phyloP scores from a whole-genome alignment of 768 basidiomycete species.

The Termitomyces sp. region DNA sequence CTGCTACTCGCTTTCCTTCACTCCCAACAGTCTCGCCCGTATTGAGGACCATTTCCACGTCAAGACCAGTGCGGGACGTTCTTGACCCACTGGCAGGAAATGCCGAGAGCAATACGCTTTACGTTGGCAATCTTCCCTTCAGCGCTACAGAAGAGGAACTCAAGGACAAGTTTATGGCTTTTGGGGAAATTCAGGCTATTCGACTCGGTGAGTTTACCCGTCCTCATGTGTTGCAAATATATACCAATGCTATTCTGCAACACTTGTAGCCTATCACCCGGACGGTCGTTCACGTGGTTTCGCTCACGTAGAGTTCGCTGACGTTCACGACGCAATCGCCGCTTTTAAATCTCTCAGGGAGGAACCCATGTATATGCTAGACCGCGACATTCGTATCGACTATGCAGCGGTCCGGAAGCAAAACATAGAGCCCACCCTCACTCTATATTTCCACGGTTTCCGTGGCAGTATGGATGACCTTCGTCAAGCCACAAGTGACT shows the following conservation, averaged over 20 bases:
- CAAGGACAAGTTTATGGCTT: conserved; percentile 38
- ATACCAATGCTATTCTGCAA: background rate
- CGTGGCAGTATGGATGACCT: conserved; percentile 24
- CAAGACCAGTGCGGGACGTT: conserved; percentile 6
- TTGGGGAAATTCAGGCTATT: conserved; percentile 39
- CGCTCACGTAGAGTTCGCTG: conserved; percentile 44
- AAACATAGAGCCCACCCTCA: conserved; percentile 24
- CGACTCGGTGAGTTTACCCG: conserved; percentile 35
- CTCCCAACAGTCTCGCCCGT: conserved; percentile 3
- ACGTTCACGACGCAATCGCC: conserved; percentile 33
- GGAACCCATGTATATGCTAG: conserved; percentile 50
- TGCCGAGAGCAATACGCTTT: conserved; percentile 33
- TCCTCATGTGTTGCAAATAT: background rate
- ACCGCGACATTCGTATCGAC: conserved; percentile 43
- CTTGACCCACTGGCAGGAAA: background rate
- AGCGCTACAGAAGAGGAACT: conserved; percentile 39
- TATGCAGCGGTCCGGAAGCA: conserved; percentile 27
- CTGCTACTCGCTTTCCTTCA: conserved; percentile 1
- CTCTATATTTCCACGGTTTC: conserved; percentile 32
- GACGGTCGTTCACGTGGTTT: conserved; percentile 43
- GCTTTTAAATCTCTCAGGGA: conserved; percentile 33
- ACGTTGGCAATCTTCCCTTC: conserved; percentile 56
- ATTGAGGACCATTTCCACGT: conserved; percentile 21
- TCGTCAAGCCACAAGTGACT: conserved; percentile 23
- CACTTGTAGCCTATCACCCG: conserved; percentile 16